Base-by-base conservation (phyloP, 208 protist species). In the Leishmania gerbilli region DNA sequence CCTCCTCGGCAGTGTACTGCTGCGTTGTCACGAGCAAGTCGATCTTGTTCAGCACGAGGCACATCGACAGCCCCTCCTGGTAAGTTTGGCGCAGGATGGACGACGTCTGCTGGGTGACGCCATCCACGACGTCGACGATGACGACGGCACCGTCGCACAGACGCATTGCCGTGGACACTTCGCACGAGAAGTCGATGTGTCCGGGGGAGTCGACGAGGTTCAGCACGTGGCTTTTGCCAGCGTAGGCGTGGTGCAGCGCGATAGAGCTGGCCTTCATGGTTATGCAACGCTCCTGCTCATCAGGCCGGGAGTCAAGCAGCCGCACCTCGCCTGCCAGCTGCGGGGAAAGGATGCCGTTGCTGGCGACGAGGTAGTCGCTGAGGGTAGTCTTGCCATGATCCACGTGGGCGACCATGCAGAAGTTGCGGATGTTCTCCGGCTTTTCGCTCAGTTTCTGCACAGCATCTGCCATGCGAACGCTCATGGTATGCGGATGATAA, bases 131-230 rank as follows among this genome's bases (percentile, higher is more conserved):
- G 87, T 99, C 99, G 4, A 99, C 98, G 34, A 99, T 84, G 9
- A 99, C 88, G 27, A 99, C 79, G 11, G 97, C 97, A 37, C 99
- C 99, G 86, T 99, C 99, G 80, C 94, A 97, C 67, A 99, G 87
- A 51, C 99, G 91, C 82, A 99, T 98, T 15, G 99, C 99, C 21
- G 98, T 99, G 7, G 98, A 99, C 5, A 99, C 99, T 83, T 99
- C 96, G 65, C 91, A 96, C 11, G 94, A 97, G 85, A 99, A 99
- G 92, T 99, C 99, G 67, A 99, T 99, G 90, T 99, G 99, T 4
- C 99, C 99, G 19, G 99, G 99, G 19, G 99, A 99, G 91, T 99
- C 99, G 42, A 99, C 99, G 8, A 99, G 92, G 88, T 99, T 99
- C 47, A 99, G 90, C 7, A 99, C 77, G 82, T 96, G 89, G 55